Conservation (phyloP, 805 yeast species). For the Wickerhamomyces strasburgensis region DNA sequence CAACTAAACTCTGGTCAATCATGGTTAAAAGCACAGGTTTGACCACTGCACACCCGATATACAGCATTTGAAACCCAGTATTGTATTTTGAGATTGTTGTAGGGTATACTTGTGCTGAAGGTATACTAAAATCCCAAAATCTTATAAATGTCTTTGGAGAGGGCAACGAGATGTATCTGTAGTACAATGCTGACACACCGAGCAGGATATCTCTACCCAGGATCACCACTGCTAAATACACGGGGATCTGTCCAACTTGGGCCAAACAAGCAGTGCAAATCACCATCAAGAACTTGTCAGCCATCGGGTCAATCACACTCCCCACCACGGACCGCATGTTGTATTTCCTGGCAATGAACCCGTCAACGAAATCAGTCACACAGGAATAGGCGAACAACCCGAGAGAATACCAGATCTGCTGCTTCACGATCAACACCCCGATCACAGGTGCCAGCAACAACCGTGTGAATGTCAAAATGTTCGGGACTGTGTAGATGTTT, state of each 20-base stretch:
- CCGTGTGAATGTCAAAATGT: conserved; percentile 74
- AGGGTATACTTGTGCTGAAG: conserved; percentile 85
- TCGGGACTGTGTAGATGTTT: conserved; percentile 79
- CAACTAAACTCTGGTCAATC: conserved; percentile 28
- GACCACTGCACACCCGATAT: conserved; percentile 61
- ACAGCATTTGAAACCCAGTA: conserved; percentile 89
- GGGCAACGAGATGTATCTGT: conserved; percentile 70
- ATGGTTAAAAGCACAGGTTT: conserved; percentile 44
- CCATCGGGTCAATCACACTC: conserved; percentile 89
- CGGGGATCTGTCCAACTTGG: conserved; percentile 64
- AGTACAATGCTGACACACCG: conserved; percentile 64
- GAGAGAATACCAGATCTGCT: conserved; percentile 60
- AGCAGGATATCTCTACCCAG: conserved; percentile 80
- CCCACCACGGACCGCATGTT: conserved; percentile 80
- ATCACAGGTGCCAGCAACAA: conserved; percentile 79
- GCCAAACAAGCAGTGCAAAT: conserved; percentile 76
- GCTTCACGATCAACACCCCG: conserved; percentile 69
- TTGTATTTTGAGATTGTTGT: conserved; percentile 81
- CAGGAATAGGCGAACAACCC: conserved; percentile 79
- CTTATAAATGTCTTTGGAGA: conserved; percentile 67
- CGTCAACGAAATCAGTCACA: conserved; percentile 88
- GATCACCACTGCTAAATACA: conserved; percentile 59
- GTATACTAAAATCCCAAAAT: conserved; percentile 74
- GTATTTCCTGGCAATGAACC: conserved; percentile 79
- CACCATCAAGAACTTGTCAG: conserved; percentile 88